phyloP scores from a whole-genome alignment of 441 rosid species.

The Populus hybrid region DNA sequence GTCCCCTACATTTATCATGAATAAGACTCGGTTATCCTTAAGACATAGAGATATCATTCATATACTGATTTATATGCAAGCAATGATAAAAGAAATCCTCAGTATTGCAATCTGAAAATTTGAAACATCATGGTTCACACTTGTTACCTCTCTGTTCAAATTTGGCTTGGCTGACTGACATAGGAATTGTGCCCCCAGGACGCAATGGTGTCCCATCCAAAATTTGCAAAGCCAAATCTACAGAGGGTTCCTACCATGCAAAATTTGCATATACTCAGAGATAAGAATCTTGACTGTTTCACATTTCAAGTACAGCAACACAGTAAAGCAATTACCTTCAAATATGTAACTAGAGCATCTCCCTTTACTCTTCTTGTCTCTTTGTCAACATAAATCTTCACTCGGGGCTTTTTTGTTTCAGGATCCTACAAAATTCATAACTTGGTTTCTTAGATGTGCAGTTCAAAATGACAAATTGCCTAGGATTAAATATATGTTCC shows the following conservation, averaged over 20 bases:
- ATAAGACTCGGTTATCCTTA: neutral
- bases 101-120: neutral
- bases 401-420: constrained; percentile 83
- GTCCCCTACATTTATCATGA: constrained; percentile 54
- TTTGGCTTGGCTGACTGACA: constrained; percentile 81
- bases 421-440: constrained; percentile 54
- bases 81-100: neutral
- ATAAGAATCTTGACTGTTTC: constrained; percentile 13
- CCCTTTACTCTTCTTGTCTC: constrained; percentile 83
- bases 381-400: constrained; percentile 87
- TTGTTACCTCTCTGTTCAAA: constrained; percentile 88
- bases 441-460: constrained; percentile 12
- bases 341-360: constrained; percentile 90
- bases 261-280: constrained; percentile 5
- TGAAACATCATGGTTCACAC: constrained; percentile 6
- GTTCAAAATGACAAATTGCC: neutral
- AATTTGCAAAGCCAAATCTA: constrained; percentile 80
- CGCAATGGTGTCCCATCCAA: constrained; percentile 91
- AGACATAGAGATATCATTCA: neutral
- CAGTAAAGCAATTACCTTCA: constrained; percentile 55
- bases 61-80: neutral
- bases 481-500: neutral
- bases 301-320: constrained; percentile 8
- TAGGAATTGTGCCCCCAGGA: constrained; percentile 63
- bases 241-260: constrained; percentile 78